These are phyloP conservation scores for Salix purpurea DNA, from an alignment of 345 rosid species.

Conservation along the genomic window DNA sequence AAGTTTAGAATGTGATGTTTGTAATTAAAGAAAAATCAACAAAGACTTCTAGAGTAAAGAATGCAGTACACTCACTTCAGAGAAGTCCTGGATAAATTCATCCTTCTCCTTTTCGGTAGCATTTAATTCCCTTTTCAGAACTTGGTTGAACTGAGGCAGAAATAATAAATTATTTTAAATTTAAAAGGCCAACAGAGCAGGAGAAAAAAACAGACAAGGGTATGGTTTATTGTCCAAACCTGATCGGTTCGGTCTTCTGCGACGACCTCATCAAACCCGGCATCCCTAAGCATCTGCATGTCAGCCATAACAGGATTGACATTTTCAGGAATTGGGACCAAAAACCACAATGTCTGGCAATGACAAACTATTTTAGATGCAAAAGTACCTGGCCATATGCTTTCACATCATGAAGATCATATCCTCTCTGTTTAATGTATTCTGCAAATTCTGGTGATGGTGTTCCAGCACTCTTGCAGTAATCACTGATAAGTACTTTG, in stretches of 20 bases:
- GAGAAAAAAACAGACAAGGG: not conserved
- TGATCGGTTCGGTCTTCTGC: constrained; percentile 86
- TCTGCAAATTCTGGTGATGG: constrained; percentile 62
- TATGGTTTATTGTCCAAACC: constrained; percentile 31
- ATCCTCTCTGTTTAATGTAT: constrained; percentile 85
- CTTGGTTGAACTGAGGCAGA: constrained; percentile 59
- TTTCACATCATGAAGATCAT: constrained; percentile 81
- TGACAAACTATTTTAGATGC: constrained; percentile 3
- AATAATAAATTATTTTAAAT: not conserved
- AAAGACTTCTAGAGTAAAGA: not conserved
- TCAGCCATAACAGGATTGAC: constrained; percentile 4
- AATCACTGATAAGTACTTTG: constrained; percentile 83
- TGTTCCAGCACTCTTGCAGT: constrained; percentile 67
- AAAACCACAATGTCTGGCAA: not conserved
- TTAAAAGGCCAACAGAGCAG: not conserved
- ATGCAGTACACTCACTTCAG: constrained; percentile 44
- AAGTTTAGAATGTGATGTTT: not conserved
- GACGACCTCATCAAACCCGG: constrained; percentile 70
- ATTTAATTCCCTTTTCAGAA: constrained; percentile 61
- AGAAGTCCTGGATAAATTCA: constrained; percentile 64
- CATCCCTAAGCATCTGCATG: constrained; percentile 71
- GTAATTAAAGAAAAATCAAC: not conserved
- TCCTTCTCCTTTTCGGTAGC: constrained; percentile 73
- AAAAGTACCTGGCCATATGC: constrained; percentile 72
- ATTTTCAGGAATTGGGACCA: not conserved